A percentile compares a stretch with the other conserved stretches of the same genome.
phyloP scores from a whole-genome alignment of 805 yeast species.

The Scheffersomyces stipitis region DNA sequence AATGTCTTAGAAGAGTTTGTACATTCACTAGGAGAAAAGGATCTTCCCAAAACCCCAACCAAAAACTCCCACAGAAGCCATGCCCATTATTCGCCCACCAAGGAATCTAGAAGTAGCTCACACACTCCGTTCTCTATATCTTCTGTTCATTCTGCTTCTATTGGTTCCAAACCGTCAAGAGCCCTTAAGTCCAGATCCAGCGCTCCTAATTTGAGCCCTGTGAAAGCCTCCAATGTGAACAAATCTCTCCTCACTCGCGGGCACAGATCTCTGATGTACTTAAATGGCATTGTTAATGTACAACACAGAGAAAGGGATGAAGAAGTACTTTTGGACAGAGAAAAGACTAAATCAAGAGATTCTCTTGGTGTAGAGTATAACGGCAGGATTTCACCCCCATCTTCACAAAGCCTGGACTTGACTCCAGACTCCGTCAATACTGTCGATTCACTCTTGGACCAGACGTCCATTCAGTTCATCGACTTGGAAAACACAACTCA shows the following conservation, averaged over 20 bases:
- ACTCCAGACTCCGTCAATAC: constrained; percentile 15
- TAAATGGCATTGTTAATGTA: not conserved
- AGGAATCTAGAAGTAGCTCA: no score
- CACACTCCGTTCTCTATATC: no score
- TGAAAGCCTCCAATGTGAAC: not conserved
- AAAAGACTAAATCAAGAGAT: not conserved
- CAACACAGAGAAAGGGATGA: not conserved
- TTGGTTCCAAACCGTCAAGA: constrained; percentile 1
- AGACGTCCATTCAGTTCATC: constrained; percentile 14
- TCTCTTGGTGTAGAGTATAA: not conserved
- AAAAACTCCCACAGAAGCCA: no score
- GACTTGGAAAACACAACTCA: constrained; percentile 13
- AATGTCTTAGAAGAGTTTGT: no score
- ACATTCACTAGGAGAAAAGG: no score
- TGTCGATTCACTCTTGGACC: constrained; percentile 17
- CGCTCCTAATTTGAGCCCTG: constrained; percentile 19
- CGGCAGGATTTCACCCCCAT: not conserved
- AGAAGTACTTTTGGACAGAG: not conserved
- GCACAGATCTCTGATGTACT: constrained; percentile 3
- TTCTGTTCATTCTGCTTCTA: not conserved
- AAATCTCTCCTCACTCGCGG: not conserved
- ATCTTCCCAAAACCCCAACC: no score
- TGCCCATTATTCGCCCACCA: no score
- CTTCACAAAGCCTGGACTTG: not conserved
- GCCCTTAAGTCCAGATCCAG: constrained; percentile 19